Base-by-base conservation (phyloP, 768 basidiomycete genomes). In the Rubroboletus pulcherrimus region DNA sequence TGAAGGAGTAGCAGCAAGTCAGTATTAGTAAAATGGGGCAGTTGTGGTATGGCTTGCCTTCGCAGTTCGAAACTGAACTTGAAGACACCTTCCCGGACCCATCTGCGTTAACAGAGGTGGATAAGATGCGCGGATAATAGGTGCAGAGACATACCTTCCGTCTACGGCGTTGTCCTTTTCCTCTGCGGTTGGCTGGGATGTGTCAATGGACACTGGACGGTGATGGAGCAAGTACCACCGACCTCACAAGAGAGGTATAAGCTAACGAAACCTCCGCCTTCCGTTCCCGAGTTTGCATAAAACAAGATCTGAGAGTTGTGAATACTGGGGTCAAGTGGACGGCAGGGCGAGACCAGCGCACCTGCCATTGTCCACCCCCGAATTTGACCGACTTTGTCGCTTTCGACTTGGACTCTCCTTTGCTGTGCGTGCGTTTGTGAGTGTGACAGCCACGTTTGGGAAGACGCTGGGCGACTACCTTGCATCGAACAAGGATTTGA, bases 161-260 rank as follows among this genome's bases (percentile, higher is more conserved):
- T 81, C 76, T 30, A 86, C 69, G 2, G 85, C 80, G 14, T 71
- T 77, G 54, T 91, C 88, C 56, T 81, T 86, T 72, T 94, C 91
- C 62, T 86, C 84, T 21, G 78, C 69, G 0, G 89, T 91, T 14
- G 91, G 92, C 89, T 92, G 58, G 55, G 37, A 49, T 8, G 1
- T 29, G 53, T 70, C 34, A 61, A 26, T 21, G 37, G 38, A 60
- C 21, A 37, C 24, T 39, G 15, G n/a, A 24, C 1, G 41, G n/a
- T n/a, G 37, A 33, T 44, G 12, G 17, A 19, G 11, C 3, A 17
- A 29, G 30, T n/a, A 5, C 17, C 66, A 64, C 83, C 50, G 54
- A 91, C 91, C 75, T 92, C 89, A 57, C 91, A 91, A 10, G 87
- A 87, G 24, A 93, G 77, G 69, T 91, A 93, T 40, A 93, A 66